Base-by-base conservation (phyloP, 768 basidiomycete species). In the Suillus spraguei region DNA sequence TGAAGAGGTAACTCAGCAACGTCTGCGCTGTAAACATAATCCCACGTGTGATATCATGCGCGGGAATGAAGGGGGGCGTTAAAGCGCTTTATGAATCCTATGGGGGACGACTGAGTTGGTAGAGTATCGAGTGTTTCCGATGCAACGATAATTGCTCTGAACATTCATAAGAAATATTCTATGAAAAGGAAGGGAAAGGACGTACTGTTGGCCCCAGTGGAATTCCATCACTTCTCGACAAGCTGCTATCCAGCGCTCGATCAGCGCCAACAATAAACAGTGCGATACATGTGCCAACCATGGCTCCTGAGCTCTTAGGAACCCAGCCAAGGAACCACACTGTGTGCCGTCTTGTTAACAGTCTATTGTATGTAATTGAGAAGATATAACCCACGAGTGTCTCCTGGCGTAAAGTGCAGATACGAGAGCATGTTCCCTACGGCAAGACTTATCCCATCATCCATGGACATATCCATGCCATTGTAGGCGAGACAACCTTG, bases 271-370 rank as follows among this genome's bases (percentile, higher is more conserved):
- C 63, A n/a, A 96, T 61, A 70, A 95, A 89, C 17, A 97, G 70
- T 0, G 86, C 95, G 17, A 96, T 78, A 65, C 91, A 94, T 0
- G 93, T 81, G 11, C 92, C 94, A 4, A 85, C 80, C 72, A 93
- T 85, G 5, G 91, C 84, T 1, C 90, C 88, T 0, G 73, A 68
- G 32, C 79, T 82, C 3, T 76, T 71, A 0, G 94, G 93, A 0
- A 88, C 87, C 94, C 94, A 96, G 2, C 86, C 88, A 6, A 78
- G 63, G 74, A 92, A 83, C 81, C 82, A 83, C 8, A 85, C 74
- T 73, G 6, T 10, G 35, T 32, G 3, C n/a, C 6, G 3, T 5
- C 28, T 20, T 58, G 28, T 61, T 35, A 74, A 5, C 17, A 13
- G 59, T 16, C 49, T 17, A 2, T 13, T 10, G 33, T 3, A 7